Conservation (phyloP, 306 rosid species). For the Fagus sylvatica region DNA sequence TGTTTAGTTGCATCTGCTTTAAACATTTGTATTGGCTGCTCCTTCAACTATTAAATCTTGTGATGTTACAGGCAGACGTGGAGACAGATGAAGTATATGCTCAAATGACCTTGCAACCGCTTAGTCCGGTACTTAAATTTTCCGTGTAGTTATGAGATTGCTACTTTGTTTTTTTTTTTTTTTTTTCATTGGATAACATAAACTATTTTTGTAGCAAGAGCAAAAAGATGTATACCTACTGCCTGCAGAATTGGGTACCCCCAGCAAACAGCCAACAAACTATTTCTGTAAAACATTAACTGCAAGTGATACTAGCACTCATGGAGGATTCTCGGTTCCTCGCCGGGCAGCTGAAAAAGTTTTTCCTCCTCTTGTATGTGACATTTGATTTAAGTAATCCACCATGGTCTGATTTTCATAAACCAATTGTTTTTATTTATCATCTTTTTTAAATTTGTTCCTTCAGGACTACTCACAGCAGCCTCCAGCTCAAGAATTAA, state of each 20-base stretch:
- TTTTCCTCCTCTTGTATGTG: constrained; percentile 74
- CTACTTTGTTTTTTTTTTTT: not conserved
- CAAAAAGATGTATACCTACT: constrained; percentile 68
- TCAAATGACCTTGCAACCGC: constrained; percentile 78
- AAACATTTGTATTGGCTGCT: constrained; percentile 3
- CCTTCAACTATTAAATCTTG: constrained; percentile 19
- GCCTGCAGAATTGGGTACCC: constrained; percentile 68
- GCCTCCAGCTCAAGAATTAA: constrained; percentile 75
- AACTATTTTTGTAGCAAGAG: constrained; percentile 55
- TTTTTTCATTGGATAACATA: constrained; percentile 24
- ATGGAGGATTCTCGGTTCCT: constrained; percentile 82
- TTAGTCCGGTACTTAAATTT: constrained; percentile 52
- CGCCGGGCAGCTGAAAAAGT: constrained; percentile 87
- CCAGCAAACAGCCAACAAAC: constrained; percentile 70
- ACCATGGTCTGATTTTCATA: not conserved
- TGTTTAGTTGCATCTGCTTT: constrained; percentile 16
- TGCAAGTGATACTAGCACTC: constrained; percentile 80
- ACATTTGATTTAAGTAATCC: not conserved
- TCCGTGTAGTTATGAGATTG: not conserved
- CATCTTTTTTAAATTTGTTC: constrained; percentile 10
- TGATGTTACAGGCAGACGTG: constrained; percentile 59
- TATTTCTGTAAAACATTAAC: constrained; percentile 75
- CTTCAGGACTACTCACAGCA: constrained; percentile 67
- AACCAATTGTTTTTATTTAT: not conserved
- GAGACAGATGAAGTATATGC: constrained; percentile 83